Conservation (phyloP, 306 rosid genomes). For the Trichosanthes cucumerina region DNA sequence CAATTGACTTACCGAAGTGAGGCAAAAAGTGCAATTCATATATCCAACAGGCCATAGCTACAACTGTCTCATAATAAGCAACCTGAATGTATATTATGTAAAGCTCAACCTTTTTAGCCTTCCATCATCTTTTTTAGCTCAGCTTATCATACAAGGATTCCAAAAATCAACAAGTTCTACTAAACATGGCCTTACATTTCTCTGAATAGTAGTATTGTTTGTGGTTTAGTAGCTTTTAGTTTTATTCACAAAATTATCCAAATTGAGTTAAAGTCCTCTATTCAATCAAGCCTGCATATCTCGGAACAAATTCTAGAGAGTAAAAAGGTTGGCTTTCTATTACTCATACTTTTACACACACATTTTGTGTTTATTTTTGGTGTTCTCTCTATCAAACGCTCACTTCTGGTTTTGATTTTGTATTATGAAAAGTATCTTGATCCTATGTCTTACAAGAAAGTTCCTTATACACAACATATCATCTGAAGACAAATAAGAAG, state of each 20-base stretch:
- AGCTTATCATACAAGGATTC: background rate
- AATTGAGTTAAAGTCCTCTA: background rate
- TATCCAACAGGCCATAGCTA: background rate
- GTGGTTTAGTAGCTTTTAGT: background rate
- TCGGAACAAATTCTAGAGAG: background rate
- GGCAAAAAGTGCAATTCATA: background rate
- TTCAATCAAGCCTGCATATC: background rate
- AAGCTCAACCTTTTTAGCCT: background rate
- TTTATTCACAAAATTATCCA: background rate
- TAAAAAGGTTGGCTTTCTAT: background rate
- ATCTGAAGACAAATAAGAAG: background rate
- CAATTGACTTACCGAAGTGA: background rate
- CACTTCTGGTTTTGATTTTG: background rate
- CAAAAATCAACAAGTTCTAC: background rate
- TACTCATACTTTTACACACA: background rate
- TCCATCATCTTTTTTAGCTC: background rate
- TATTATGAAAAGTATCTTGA: background rate
- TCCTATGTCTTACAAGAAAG: background rate
- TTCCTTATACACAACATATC: background rate
- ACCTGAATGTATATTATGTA: background rate
- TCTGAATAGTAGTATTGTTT: background rate
- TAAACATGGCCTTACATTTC: background rate
- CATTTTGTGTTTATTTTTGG: background rate
- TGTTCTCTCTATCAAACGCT: background rate
- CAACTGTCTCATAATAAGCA: background rate